A percentile compares a stretch with the other conserved stretches of the same genome.
Evolutionary conservation across 805 yeast species (phyloP).

Genomic region (Blastobotrys mokoenaii): DNA sequence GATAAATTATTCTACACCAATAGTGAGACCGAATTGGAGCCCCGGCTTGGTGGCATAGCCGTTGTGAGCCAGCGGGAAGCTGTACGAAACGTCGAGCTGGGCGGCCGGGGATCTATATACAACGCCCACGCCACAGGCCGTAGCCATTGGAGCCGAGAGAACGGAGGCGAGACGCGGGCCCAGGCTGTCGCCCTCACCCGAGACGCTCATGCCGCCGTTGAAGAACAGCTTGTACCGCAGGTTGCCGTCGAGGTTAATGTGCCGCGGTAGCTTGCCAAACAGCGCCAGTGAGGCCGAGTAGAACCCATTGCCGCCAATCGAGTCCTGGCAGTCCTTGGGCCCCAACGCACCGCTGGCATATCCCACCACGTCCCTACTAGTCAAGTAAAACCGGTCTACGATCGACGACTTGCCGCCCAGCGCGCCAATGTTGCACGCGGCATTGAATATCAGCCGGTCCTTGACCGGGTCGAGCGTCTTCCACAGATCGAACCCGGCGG

Average conservation of each 20-base stretch:
- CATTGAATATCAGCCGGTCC: slow-evolving; percentile 16
- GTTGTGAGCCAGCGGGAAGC: slow-evolving; percentile 43
- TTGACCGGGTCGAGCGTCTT: slow-evolving; percentile 14
- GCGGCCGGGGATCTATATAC: slow-evolving; percentile 52
- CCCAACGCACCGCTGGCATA: slow-evolving; percentile 60
- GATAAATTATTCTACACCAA: background rate
- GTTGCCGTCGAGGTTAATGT: slow-evolving; percentile 19
- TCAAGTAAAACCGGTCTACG: slow-evolving; percentile 71
- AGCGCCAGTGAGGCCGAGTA: slow-evolving; percentile 46
- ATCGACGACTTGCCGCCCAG: slow-evolving; percentile 37
- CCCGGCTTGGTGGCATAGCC: slow-evolving; percentile 46
- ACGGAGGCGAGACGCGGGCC: slow-evolving; percentile 10
- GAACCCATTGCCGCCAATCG: slow-evolving; percentile 61
- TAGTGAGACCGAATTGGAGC: slow-evolving; percentile 40
- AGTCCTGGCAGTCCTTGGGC: slow-evolving; percentile 43
- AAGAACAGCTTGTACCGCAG: slow-evolving; percentile 54
- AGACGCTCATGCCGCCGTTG: slow-evolving; percentile 49
- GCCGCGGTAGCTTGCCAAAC: slow-evolving; percentile 52
- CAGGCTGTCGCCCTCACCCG: slow-evolving; percentile 11
- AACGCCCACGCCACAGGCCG: slow-evolving; percentile 48
- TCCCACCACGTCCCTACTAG: slow-evolving; percentile 54
- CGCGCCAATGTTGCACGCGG: background rate
- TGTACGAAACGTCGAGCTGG: slow-evolving; percentile 53
- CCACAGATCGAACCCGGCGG: background rate
- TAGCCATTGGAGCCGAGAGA: slow-evolving; percentile 22